Conservation (phyloP, 2,329 filamentous ascomycete genomes). For the Setomelanomma holmii region DNA sequence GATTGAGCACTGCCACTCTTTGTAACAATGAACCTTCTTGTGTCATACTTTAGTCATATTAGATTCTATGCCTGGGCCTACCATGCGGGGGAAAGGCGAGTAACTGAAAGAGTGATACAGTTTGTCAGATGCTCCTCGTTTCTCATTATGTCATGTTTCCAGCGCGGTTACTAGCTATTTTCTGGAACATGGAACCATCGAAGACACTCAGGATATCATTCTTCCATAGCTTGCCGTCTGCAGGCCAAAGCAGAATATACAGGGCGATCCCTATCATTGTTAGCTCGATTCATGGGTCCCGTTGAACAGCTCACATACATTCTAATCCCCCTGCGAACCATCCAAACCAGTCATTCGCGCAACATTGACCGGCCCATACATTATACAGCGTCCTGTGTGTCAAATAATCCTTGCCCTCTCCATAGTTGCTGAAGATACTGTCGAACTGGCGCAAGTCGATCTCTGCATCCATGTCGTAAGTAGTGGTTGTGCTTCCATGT, state of each 20-base stretch:
- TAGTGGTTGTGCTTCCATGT: conserved; percentile 25
- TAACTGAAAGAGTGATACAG: no score
- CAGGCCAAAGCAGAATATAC: conserved; percentile 27
- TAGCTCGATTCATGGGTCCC: background rate
- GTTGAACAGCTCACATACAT: conserved; percentile 10
- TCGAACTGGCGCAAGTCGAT: conserved; percentile 22
- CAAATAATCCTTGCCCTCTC: conserved; percentile 17
- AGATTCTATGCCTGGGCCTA: no score
- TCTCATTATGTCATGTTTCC: no score
- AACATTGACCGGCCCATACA: conserved; percentile 21
- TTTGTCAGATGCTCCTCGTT: no score
- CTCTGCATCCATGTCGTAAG: conserved; percentile 23
- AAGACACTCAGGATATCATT: conserved; percentile 21
- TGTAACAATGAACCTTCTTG: no score
- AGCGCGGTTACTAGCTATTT: no score
- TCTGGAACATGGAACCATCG: conserved; percentile 36
- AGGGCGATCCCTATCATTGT: conserved; percentile 21
- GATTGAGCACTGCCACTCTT: no score
- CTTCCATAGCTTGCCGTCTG: conserved; percentile 20
- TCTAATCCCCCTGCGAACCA: conserved; percentile 27
- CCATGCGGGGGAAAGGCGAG: no score
- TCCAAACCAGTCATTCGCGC: conserved; percentile 24
- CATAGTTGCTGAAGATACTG: conserved; percentile 24
- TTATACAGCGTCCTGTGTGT: conserved; percentile 14
- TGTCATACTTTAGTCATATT: no score